A percentile compares a stretch with the other conserved stretches of the same genome.
Evolutionary conservation across 2,329 filamentous ascomycete species (phyloP).

Genomic region (Cladosporium sp.): DNA sequence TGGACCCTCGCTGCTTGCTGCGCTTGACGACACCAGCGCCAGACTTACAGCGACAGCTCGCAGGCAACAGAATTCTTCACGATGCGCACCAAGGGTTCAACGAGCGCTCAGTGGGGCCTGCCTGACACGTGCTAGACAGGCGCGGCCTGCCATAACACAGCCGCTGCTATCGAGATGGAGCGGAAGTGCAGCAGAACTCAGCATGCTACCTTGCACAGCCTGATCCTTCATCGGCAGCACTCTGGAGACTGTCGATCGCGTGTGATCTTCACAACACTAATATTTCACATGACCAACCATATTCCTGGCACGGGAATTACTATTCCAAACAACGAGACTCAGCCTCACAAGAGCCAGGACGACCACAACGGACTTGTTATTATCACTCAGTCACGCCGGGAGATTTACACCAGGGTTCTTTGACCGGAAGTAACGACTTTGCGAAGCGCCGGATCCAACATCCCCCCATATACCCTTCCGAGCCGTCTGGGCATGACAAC

Average conservation of each 20-base stretch:
- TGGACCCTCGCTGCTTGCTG: not conserved
- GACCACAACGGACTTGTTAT: not conserved
- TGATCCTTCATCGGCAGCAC: not conserved
- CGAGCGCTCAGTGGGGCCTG: not conserved
- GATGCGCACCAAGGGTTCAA: not conserved
- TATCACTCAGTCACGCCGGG: not conserved
- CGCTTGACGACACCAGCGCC: not conserved
- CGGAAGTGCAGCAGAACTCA: not conserved
- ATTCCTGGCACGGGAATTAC: not conserved
- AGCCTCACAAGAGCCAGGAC: not conserved
- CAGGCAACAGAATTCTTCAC: not conserved
- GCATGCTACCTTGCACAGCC: not conserved
- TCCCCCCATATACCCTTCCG: not conserved
- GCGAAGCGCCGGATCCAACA: not conserved
- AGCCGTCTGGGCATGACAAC: not conserved
- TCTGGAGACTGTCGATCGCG: not conserved
- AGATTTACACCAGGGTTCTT: not conserved
- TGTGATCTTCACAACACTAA: not conserved
- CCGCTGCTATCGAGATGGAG: not conserved
- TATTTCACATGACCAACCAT: not conserved
- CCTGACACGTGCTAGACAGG: not conserved
- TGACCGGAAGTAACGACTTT: not conserved
- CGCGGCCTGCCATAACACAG: not conserved
- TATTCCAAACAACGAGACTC: not conserved
- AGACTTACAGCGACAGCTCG: not conserved